Conservation (phyloP, 371 early-diverging fungal species). For the Mucor piriformis region DNA sequence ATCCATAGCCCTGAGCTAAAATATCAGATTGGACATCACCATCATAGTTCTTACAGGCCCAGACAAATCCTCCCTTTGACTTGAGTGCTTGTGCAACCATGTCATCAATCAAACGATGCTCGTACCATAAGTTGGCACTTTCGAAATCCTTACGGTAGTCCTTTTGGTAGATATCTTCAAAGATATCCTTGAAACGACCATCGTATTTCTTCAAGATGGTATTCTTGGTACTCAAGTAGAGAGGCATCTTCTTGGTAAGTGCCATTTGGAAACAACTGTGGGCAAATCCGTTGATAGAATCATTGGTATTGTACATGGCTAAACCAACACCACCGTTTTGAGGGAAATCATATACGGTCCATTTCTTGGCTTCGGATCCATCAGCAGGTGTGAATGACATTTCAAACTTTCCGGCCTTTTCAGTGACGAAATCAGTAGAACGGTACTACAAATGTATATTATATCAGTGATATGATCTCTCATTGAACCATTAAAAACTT, state of each 20-base stretch:
- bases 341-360: constrained; percentile 73
- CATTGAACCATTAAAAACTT: constrained; percentile 7
- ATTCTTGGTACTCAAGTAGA: constrained; percentile 93
- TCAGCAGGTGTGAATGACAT: constrained; percentile 86
- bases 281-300: constrained; percentile 90
- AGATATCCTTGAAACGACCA: constrained; percentile 96
- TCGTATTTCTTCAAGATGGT: constrained; percentile 95
- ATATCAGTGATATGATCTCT: neutral
- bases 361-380: constrained; percentile 61
- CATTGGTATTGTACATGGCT: constrained; percentile 92
- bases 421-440: constrained; percentile 86
- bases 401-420: constrained; percentile 83
- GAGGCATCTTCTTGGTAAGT: constrained; percentile 80
- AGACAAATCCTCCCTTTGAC: constrained; percentile 89
- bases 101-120: constrained; percentile 94
- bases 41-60: constrained; percentile 94
- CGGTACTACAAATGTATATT: constrained; percentile 62
- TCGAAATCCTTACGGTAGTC: constrained; percentile 70
- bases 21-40: constrained; percentile 93
- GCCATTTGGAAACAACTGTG: constrained; percentile 92
- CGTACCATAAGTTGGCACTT: constrained; percentile 82
- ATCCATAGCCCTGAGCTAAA: constrained; percentile 89
- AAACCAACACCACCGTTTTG: constrained; percentile 83
- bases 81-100: constrained; percentile 96
- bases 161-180: constrained; percentile 80